Evolutionary conservation across 1,284 basidiomycete genomes (phyloP).

Genomic region (Pholiota adiposa): DNA sequence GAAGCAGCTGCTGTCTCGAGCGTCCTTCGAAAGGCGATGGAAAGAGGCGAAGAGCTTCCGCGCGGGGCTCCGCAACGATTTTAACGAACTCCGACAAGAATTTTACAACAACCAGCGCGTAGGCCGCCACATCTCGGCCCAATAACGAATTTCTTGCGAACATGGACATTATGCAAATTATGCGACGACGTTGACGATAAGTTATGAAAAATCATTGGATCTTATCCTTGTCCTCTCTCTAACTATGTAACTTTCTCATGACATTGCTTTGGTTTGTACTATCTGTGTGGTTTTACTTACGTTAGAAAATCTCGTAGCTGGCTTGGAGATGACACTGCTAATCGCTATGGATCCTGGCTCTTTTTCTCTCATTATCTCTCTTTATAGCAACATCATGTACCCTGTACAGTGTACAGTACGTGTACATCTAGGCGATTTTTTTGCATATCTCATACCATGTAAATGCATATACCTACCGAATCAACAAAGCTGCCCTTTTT

Average conservation of each 20-base stretch:
- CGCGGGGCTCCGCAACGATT: conserved; percentile 29
- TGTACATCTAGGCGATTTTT: background rate
- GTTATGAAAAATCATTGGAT: conserved; percentile 11
- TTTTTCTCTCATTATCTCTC: background rate
- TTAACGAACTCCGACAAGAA: conserved; percentile 27
- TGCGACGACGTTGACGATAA: conserved; percentile 14
- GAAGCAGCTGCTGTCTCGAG: conserved; percentile 24
- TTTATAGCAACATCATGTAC: background rate
- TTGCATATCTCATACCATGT: background rate
- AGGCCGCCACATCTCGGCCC: conserved; percentile 18
- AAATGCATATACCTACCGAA: background rate
- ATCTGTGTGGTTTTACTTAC: background rate
- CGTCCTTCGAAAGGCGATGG: conserved; percentile 34
- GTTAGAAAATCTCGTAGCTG: conserved; percentile 4
- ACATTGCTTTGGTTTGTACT: conserved; percentile 3
- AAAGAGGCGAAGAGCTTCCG: conserved; percentile 35
- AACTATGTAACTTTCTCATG: background rate
- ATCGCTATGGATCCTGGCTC: conserved; percentile 11
- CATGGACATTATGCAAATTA: conserved; percentile 8
- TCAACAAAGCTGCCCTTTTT: background rate
- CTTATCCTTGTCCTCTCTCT: background rate
- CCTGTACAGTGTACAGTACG: background rate
- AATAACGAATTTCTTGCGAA: conserved; percentile 17
- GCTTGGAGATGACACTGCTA: conserved; percentile 15
- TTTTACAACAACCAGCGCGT: conserved; percentile 22